These are phyloP conservation scores for Trichoderma breve DNA, from an alignment of 2,329 filamentous ascomycete species.

Conservation along the genomic window DNA sequence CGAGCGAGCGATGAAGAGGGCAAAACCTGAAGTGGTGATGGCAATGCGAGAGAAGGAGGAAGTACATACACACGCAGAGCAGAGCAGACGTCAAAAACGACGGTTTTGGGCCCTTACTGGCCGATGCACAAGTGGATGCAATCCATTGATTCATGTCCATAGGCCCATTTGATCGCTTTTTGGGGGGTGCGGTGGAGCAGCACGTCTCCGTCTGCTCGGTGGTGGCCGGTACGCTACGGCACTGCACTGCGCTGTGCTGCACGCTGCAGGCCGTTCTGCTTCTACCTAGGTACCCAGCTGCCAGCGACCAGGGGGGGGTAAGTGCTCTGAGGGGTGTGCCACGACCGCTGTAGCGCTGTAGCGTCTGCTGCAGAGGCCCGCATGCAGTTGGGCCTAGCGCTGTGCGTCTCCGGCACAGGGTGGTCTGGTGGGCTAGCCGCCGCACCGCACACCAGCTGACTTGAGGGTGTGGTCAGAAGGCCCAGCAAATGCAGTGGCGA, in stretches of 20 bases:
- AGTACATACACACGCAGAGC: background rate
- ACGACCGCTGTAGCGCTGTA: background rate
- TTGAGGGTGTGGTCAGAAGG: conserved; percentile 15
- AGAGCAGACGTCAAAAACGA: background rate
- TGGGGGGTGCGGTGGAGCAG: background rate
- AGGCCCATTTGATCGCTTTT: background rate
- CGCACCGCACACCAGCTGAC: conserved; percentile 15
- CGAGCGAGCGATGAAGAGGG: background rate
- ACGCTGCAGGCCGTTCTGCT: background rate
- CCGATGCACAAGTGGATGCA: background rate
- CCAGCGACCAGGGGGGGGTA: background rate
- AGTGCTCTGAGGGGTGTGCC: background rate
- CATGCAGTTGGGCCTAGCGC: conserved; percentile 18
- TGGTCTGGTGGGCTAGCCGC: conserved; percentile 8
- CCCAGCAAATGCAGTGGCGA: conserved; percentile 6
- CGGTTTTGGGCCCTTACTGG: background rate
- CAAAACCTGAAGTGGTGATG: background rate
- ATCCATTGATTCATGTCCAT: background rate
- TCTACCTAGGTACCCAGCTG: background rate
- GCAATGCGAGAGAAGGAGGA: background rate
- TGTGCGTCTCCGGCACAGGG: conserved; percentile 2
- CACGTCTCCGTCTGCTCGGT: background rate
- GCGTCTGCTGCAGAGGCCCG: background rate
- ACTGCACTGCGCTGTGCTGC: background rate
- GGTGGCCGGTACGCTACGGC: conserved; percentile 5